These are phyloP conservation scores for Geranomyces michiganensis DNA, from an alignment of 192 early-diverging fungal genomes.

Conservation along the genomic window DNA sequence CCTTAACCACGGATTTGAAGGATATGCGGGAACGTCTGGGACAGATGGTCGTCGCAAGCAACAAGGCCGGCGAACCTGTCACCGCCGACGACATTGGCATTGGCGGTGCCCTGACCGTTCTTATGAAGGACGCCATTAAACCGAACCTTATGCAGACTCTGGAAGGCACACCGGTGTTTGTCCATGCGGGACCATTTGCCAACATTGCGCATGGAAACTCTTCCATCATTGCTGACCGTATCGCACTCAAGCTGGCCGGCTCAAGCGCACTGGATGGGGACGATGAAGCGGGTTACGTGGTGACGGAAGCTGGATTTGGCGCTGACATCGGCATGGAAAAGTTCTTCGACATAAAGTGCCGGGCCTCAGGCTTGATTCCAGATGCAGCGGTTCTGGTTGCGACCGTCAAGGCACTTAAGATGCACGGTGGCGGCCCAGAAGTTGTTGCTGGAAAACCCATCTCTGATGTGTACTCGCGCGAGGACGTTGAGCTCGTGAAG, in stretches of 20 bases:
- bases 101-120: slow-evolving; percentile 92
- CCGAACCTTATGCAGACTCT: slow-evolving; percentile 99
- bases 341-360: slow-evolving; percentile 97
- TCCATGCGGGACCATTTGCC: slow-evolving; percentile 98
- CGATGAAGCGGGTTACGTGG: slow-evolving; percentile 75
- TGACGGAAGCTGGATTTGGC: slow-evolving; percentile 99
- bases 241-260: slow-evolving; percentile 92
- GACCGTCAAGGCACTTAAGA: slow-evolving; percentile 93
- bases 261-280: slow-evolving; percentile 56
- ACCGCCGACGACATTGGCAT: slow-evolving; percentile 96
- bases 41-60: slow-evolving; percentile 92
- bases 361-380: slow-evolving; percentile 82
- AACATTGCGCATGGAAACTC: slow-evolving; percentile 99
- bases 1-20: slow-evolving; percentile 82
- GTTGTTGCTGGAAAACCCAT: slow-evolving; percentile 90
- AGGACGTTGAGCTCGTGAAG: slow-evolving; percentile 84
- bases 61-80: slow-evolving; percentile 77
- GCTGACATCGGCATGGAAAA: slow-evolving; percentile 99
- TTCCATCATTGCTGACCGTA: slow-evolving; percentile 92
- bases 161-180: slow-evolving; percentile 98
- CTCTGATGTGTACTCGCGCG: slow-evolving; percentile 82
- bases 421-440: slow-evolving; percentile 96
- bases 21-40: slow-evolving; percentile 96
- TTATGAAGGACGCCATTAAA: slow-evolving; percentile 99
- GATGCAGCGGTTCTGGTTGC: slow-evolving; percentile 92